Evolutionary conservation across 768 basidiomycete genomes (phyloP).

Genomic region (Podaxis carcinomalis): DNA sequence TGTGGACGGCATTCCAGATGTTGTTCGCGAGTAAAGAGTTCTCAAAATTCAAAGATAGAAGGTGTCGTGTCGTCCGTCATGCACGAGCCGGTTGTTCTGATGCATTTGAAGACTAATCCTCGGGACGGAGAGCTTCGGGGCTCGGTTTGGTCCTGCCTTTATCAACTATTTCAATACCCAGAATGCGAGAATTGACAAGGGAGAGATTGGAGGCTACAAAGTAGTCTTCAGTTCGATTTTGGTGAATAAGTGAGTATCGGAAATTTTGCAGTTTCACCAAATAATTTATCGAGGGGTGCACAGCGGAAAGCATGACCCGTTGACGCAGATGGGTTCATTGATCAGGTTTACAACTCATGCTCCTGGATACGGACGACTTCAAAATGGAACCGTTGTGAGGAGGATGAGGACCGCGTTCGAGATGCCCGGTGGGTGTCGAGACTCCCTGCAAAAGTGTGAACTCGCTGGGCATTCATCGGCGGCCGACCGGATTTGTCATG

Average conservation of each 20-base stretch:
- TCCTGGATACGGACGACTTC: slow-evolving; percentile 4
- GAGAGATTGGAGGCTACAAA: neutral
- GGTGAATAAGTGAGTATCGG: slow-evolving; percentile 2
- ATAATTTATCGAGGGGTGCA: neutral
- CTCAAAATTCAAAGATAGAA: neutral
- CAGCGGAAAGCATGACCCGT: slow-evolving; percentile 3
- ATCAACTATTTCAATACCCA: neutral
- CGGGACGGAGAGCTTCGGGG: slow-evolving; percentile 6
- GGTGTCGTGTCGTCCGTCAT: neutral
- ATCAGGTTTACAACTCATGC: slow-evolving; percentile 1
- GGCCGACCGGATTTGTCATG: neutral
- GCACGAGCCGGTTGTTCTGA: neutral
- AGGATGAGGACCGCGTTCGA: neutral
- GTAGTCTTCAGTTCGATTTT: neutral
- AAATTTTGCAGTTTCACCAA: too few species aligned
- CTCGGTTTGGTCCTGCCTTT: neutral
- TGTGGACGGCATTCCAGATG: slow-evolving; percentile 3
- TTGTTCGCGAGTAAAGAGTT: slow-evolving; percentile 1
- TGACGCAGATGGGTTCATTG: slow-evolving; percentile 4
- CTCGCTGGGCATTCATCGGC: neutral
- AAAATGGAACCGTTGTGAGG: slow-evolving; percentile 1
- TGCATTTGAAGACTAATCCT: neutral
- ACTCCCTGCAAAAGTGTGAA: neutral
- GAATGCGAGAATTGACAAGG: slow-evolving; percentile 4
- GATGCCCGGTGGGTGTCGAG: neutral